Base-by-base conservation (phyloP, 2,329 filamentous ascomycete genomes). In the Esteya vermicola region DNA sequence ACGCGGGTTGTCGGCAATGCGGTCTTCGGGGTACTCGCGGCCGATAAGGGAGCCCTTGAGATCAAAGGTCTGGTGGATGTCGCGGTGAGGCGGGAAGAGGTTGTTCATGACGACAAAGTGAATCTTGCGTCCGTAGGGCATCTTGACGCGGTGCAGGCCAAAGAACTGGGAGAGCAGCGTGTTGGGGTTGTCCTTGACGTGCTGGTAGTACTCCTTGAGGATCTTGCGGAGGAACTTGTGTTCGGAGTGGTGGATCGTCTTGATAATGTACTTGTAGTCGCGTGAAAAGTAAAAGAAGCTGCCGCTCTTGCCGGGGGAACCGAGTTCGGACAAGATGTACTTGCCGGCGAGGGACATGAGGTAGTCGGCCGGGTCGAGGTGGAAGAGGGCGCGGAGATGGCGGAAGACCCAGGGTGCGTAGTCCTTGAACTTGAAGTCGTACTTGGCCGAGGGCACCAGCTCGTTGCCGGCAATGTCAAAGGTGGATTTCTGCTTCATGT, bases 51-150 rank as follows among this genome's bases (percentile, higher is more conserved):
- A 96, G 9, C 91, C 91, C 62, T 98, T 98, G 50, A 98, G 61
- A 58, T 98, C 91, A 54, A 94, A 98, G 4, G 88, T 98, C 54
- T 85, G 78, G 62, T 98, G 91, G 45, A 98, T 96, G 58, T 98
- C 91, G 50, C 89, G 77, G 62, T 98, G 91, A 7, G 91, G 89
- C 12, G 91, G 91, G 54, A 98, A 98, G 14, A 98, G 72, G 58
- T 98, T 98, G 67, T 98, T 98, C 91, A 98, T 98, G 56, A 98
- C 88, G 44, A 98, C 91, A 52, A 98, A 98, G 60, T 98, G 91
- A 41, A 96, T 95, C 64, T 98, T 98, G 55, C 89, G 81, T 46
- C 91, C 91, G 56, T 94, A 96, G 0, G 89, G 86, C 67, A 95
- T 93, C 70, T 98, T 98, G 52, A 98, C 91, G 45, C 91, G 79